A percentile compares a stretch with the other conserved stretches of the same genome.
These are phyloP conservation scores for Dicorynia guianensis DNA, from an alignment of 306 rosid species.

Conservation along the genomic window DNA sequence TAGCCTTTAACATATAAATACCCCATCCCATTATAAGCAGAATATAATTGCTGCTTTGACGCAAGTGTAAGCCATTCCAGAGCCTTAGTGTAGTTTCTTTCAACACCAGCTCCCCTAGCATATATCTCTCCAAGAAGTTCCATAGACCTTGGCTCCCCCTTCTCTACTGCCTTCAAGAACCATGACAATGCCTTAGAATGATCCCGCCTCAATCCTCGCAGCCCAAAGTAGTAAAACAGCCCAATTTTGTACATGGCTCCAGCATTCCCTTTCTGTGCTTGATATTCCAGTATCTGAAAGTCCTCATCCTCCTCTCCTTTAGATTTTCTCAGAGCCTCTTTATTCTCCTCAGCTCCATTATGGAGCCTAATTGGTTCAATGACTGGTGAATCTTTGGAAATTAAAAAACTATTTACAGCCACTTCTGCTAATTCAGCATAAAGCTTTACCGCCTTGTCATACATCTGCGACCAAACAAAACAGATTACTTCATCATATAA, in stretches of 20 bases:
- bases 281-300: constrained; percentile 92
- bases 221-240: constrained; percentile 93
- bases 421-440: constrained; percentile 91
- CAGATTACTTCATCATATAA: background rate
- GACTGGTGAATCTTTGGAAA: constrained; percentile 86
- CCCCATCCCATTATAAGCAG: constrained; percentile 96
- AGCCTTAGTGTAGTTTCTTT: constrained; percentile 91
- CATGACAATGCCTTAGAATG: constrained; percentile 82
- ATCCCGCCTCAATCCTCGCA: constrained; percentile 93
- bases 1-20: constrained; percentile 93
- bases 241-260: constrained; percentile 95
- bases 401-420: constrained; percentile 87
- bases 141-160: constrained; percentile 95
- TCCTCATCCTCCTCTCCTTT: constrained; percentile 97
- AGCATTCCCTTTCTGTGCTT: constrained; percentile 94
- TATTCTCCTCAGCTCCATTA: constrained; percentile 92
- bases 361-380: constrained; percentile 90
- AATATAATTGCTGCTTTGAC: constrained; percentile 74
- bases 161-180: constrained; percentile 93
- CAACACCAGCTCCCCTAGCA: constrained; percentile 97
- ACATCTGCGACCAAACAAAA: constrained; percentile 62
- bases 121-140: constrained; percentile 95
- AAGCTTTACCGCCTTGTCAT: constrained; percentile 79
- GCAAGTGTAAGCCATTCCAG: constrained; percentile 93
- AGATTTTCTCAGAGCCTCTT: constrained; percentile 87